phyloP scores from a whole-genome alignment of 352 stramenopile species.

The Pythium scleroteichum region DNA sequence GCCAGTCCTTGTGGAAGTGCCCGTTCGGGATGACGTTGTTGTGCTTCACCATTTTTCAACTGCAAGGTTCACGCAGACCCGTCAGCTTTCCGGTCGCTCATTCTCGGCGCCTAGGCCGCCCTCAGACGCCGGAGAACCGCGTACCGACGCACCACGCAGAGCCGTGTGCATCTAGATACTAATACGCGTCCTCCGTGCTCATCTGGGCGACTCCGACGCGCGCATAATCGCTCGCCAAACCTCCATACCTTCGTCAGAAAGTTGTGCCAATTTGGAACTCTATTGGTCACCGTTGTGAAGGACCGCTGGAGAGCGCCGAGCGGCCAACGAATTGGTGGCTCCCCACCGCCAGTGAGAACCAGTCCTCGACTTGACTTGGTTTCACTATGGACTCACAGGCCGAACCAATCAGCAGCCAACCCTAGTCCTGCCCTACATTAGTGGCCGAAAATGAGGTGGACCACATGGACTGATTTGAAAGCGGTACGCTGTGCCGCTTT shows the following conservation, averaged over 20 bases:
- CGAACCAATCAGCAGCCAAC: constrained; percentile 47
- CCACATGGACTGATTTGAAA: constrained; percentile 4
- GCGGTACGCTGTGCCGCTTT: constrained; percentile 26
- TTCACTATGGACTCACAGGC: constrained; percentile 45
- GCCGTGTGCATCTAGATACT: background rate
- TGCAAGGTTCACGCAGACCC: constrained; percentile 21
- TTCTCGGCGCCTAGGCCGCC: background rate
- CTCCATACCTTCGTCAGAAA: constrained; percentile 85
- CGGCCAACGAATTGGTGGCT: constrained; percentile 76
- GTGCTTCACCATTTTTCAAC: constrained; percentile 97
- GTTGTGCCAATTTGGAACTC: constrained; percentile 91
- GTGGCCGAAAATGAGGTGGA: constrained; percentile 20
- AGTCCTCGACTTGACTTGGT: constrained; percentile 63
- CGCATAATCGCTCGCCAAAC: constrained; percentile 24
- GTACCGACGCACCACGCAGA: constrained; percentile 1
- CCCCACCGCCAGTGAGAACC: constrained; percentile 71
- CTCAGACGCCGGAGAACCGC: background rate
- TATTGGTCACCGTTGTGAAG: constrained; percentile 35
- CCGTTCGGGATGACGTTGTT: constrained; percentile 99
- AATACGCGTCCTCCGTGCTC: background rate
- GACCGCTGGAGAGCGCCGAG: constrained; percentile 13
- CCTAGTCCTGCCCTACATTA: constrained; percentile 11
- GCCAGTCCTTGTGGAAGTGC: constrained; percentile 99
- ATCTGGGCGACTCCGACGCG: background rate
- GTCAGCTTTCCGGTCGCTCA: background rate